phyloP scores from a whole-genome alignment of 1,284 basidiomycete genomes.

The Sanghuangporus weigelae region DNA sequence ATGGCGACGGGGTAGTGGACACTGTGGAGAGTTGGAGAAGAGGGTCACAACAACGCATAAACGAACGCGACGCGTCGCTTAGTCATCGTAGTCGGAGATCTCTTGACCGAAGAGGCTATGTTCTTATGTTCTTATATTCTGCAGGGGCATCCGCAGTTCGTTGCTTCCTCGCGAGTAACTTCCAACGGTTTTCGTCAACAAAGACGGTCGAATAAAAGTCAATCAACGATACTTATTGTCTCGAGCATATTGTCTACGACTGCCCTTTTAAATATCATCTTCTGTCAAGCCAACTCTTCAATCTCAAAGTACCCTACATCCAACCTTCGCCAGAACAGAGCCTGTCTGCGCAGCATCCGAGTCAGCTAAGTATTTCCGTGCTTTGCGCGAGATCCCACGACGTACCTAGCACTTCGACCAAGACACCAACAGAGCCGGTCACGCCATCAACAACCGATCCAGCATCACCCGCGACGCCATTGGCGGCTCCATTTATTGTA shows the following conservation, averaged over 20 bases:
- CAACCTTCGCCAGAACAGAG: not conserved
- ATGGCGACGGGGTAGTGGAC: constrained; percentile 1
- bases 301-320: not conserved
- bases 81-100: not conserved
- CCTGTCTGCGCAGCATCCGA: not conserved
- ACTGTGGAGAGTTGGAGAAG: not conserved
- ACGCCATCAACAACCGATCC: constrained; percentile 4
- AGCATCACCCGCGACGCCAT: not conserved
- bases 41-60: not conserved
- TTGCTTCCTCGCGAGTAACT: not conserved
- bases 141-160: no score
- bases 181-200: not conserved
- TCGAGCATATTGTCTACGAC: not conserved
- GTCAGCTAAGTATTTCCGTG: no score
- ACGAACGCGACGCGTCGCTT: not conserved
- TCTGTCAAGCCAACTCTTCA: not conserved
- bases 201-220: not conserved
- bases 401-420: not conserved
- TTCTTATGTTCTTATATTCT: not conserved
- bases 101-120: not conserved
- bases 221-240: not conserved
- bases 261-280: not conserved
- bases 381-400: not conserved
- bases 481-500: not conserved
- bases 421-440: constrained; percentile 2